Evolutionary conservation across 2,329 filamentous ascomycete genomes (phyloP).

Genomic region (Magnaporthiopsis incrustans): DNA sequence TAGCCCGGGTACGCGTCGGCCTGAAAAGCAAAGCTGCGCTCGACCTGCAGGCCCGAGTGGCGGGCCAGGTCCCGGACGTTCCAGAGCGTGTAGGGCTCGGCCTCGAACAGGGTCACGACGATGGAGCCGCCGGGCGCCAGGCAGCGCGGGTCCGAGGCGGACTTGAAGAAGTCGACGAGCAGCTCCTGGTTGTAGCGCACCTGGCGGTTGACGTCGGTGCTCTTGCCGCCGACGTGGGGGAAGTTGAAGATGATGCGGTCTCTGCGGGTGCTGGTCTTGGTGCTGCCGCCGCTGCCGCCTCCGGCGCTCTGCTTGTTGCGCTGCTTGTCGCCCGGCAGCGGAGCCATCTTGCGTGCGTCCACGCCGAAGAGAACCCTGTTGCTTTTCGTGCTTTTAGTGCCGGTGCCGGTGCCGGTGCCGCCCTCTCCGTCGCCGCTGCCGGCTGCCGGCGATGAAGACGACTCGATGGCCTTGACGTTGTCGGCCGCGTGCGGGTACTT

Average conservation of each 20-base stretch:
- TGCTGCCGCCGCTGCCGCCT: slow-evolving; percentile 27
- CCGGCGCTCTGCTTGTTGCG: slow-evolving; percentile 1
- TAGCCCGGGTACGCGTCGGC: slow-evolving; percentile 64
- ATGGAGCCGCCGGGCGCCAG: slow-evolving; percentile 54
- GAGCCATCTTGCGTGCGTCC: slow-evolving; percentile 58
- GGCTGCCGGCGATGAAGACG: background rate
- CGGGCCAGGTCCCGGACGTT: slow-evolving; percentile 82
- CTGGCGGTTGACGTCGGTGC: slow-evolving; percentile 89
- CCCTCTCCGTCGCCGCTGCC: background rate
- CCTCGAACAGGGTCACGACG: slow-evolving; percentile 84
- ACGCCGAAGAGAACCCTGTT: slow-evolving; percentile 49
- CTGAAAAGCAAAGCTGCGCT: slow-evolving; percentile 63
- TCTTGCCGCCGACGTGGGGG: slow-evolving; percentile 87
- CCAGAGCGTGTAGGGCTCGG: slow-evolving; percentile 92
- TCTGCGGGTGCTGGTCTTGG: slow-evolving; percentile 38
- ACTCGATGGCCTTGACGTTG: slow-evolving; percentile 47
- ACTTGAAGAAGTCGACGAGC: slow-evolving; percentile 59
- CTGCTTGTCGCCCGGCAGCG: slow-evolving; percentile 24
- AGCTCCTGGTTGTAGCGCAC: slow-evolving; percentile 84
- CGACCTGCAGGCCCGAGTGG: slow-evolving; percentile 63
- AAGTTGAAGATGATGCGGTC: slow-evolving; percentile 92
- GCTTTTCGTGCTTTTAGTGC: slow-evolving; percentile 10
- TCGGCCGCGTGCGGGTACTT: slow-evolving; percentile 68
- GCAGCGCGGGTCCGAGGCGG: slow-evolving; percentile 40
- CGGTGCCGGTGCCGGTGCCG: background rate